Conservation (phyloP, 202 grass and related monocot species). For the Setaria viridis region DNA sequence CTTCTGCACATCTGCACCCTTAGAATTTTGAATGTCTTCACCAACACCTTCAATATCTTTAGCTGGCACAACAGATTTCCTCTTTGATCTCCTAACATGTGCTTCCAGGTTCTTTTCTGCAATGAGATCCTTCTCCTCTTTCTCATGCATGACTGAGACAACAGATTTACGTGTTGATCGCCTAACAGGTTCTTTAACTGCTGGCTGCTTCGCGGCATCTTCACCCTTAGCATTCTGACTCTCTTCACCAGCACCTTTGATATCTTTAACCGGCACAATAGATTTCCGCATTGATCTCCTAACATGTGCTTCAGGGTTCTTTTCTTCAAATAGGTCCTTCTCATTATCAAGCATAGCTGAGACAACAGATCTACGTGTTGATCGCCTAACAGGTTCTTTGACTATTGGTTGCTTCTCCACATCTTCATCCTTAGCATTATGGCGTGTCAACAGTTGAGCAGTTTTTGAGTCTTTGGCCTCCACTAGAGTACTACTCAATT, state of each 20-base stretch:
- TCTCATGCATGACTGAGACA: slow-evolving; percentile 13
- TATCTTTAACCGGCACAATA: neutral
- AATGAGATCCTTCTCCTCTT: slow-evolving; percentile 28
- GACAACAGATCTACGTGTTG: slow-evolving; percentile 5
- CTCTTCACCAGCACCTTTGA: neutral
- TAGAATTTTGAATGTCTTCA: slow-evolving; percentile 9
- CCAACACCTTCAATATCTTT: neutral
- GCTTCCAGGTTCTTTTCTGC: slow-evolving; percentile 11
- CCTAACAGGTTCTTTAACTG: slow-evolving; percentile 6
- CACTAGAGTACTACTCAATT: neutral
- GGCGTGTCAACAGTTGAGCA: neutral
- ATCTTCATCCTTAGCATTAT: slow-evolving; percentile 8
- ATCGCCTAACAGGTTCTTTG: neutral
- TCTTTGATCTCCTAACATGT: slow-evolving; percentile 15
- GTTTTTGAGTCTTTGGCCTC: slow-evolving; percentile 19
- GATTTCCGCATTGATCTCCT: slow-evolving; percentile 26
- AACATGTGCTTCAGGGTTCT: neutral
- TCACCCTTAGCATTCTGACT: neutral
- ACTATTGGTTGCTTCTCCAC: neutral
- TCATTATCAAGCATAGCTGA: slow-evolving; percentile 6
- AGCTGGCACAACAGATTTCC: slow-evolving; percentile 33
- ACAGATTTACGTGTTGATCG: slow-evolving; percentile 25
- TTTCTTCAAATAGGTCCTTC: neutral
- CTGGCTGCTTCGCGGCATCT: neutral
- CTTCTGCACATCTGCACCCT: slow-evolving; percentile 5